Conservation (phyloP, 2,329 filamentous ascomycete species). For the Ophiostoma sp. region DNA sequence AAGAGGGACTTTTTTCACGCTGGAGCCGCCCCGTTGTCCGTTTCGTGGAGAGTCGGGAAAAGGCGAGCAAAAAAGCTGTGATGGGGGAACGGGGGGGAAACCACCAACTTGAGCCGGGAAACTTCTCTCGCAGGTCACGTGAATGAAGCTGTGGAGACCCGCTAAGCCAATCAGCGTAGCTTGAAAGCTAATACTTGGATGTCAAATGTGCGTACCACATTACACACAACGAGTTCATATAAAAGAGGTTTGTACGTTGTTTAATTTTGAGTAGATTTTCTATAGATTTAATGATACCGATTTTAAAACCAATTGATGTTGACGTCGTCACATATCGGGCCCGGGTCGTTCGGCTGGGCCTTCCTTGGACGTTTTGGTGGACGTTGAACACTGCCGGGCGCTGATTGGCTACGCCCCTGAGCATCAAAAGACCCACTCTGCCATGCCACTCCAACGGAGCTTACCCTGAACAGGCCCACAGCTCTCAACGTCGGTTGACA, state of each 20-base stretch:
- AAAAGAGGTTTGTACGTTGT: too few relatives aligned
- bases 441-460: not conserved
- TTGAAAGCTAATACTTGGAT: conserved; percentile 31
- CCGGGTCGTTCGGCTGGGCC: not conserved
- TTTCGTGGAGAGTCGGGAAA: conserved; percentile 28
- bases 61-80: conserved; percentile 27
- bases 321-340: not conserved
- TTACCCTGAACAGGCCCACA: conserved; percentile 8
- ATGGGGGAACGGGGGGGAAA: conserved; percentile 6
- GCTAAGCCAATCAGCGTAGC: conserved; percentile 26
- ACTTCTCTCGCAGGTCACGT: conserved; percentile 28
- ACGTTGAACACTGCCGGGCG: not conserved
- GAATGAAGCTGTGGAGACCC: not conserved
- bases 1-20: not conserved
- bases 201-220: not conserved
- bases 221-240: too few relatives aligned
- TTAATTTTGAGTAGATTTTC: not conserved
- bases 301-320: not conserved
- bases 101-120: conserved; percentile 23
- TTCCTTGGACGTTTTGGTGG: not conserved
- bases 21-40: conserved; percentile 18
- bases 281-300: not conserved
- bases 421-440: not conserved
- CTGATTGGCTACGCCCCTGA: conserved; percentile 13
- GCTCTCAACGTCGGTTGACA: not conserved